phyloP scores from a whole-genome alignment of 441 rosid species.

The Erysimum pusillum region DNA sequence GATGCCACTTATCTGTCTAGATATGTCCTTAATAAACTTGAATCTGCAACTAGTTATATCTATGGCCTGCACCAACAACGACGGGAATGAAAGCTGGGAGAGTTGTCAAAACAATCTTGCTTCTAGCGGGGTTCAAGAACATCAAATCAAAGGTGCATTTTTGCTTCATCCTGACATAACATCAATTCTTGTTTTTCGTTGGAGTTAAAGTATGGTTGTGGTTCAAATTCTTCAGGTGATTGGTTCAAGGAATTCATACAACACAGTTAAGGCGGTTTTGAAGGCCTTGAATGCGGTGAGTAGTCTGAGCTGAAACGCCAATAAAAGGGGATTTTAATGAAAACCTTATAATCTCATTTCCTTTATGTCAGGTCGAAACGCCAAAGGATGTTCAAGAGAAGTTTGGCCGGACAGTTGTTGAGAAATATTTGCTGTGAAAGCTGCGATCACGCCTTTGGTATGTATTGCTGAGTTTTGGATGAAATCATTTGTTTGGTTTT shows the following conservation, averaged over 20 bases:
- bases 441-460: neutral
- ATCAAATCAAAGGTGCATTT: conserved; percentile 85
- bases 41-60: conserved; percentile 64
- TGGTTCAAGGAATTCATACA: conserved; percentile 94
- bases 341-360: neutral
- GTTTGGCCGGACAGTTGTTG: conserved; percentile 92
- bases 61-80: conserved; percentile 90
- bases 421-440: conserved; percentile 74
- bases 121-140: conserved; percentile 90
- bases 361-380: conserved; percentile 73
- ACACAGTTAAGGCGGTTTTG: conserved; percentile 89
- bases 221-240: conserved; percentile 59
- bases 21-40: conserved; percentile 8
- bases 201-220: conserved; percentile 8
- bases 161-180: conserved; percentile 3
- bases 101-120: conserved; percentile 76
- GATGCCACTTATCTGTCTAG: neutral
- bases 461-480: conserved; percentile 24
- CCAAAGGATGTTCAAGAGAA: conserved; percentile 94
- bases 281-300: conserved; percentile 93
- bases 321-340: neutral
- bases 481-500: conserved; percentile 22
- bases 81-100: conserved; percentile 93
- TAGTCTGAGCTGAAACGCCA: conserved; percentile 15
- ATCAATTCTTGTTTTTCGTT: conserved; percentile 6